A percentile compares a stretch with the other conserved stretches of the same genome.
These are phyloP conservation scores for Gardenia jasminoides DNA, from an alignment of 257 asterid genomes.

Conservation along the genomic window DNA sequence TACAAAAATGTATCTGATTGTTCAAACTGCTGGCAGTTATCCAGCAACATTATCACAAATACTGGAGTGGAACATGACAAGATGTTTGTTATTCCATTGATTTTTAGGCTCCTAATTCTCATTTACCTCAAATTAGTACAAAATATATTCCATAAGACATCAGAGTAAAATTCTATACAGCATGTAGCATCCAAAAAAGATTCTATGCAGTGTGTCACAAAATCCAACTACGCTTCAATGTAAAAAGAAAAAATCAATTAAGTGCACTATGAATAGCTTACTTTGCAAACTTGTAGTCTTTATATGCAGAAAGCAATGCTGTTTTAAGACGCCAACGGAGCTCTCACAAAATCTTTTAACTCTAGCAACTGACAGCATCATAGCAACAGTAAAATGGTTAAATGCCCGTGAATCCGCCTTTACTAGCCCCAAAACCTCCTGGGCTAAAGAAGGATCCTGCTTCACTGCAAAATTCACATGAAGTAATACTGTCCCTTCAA, in stretches of 20 bases:
- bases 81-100: background rate
- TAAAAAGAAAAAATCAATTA: background rate
- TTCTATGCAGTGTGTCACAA: too few relatives aligned
- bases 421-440: constrained; percentile 69
- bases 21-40: background rate
- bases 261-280: background rate
- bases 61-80: background rate
- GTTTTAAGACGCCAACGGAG: constrained; percentile 62
- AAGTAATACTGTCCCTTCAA: constrained; percentile 87
- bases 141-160: background rate
- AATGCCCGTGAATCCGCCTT: constrained; percentile 63
- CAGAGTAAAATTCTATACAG: background rate
- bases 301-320: constrained; percentile 64
- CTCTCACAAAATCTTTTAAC: constrained; percentile 69
- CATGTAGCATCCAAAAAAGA: background rate
- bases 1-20: background rate
- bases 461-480: constrained; percentile 86
- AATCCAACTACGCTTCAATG: background rate
- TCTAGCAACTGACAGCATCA: constrained; percentile 75
- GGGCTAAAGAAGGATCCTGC: constrained; percentile 83
- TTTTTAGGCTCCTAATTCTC: background rate
- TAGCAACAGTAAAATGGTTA: constrained; percentile 72
- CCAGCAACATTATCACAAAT: background rate
- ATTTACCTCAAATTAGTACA: background rate
- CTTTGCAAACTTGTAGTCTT: constrained; percentile 57